These are phyloP conservation scores for Eustoma russellianum DNA, from an alignment of 257 asterid genomes.

Conservation along the genomic window DNA sequence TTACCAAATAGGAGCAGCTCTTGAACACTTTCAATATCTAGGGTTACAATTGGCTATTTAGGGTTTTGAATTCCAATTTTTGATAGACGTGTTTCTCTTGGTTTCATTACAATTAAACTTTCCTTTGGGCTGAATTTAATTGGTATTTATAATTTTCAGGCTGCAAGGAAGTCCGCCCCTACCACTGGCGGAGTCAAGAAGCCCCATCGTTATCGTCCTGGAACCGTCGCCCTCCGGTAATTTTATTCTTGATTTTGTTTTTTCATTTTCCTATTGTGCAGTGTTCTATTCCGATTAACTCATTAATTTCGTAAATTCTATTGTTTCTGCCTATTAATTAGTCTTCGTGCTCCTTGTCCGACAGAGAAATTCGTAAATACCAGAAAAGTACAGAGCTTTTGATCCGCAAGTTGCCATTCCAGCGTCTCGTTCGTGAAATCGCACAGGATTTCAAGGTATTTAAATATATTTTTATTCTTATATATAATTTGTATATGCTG, in stretches of 20 bases:
- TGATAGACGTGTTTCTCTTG: too few relatives aligned
- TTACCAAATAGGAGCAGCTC: too few relatives aligned
- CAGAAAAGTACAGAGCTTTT: constrained; percentile 78
- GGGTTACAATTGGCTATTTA: too few relatives aligned
- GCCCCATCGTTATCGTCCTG: constrained; percentile 79
- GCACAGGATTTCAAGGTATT: constrained; percentile 45
- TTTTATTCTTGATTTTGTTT: not conserved
- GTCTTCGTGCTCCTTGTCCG: not conserved
- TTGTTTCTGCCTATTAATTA: not conserved
- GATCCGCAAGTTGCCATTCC: constrained; percentile 68
- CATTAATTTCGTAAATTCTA: not conserved
- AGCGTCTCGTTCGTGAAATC: constrained; percentile 50
- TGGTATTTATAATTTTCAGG: constrained; percentile 17
- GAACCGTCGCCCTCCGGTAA: constrained; percentile 75
- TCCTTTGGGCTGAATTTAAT: not conserved
- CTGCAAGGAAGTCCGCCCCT: constrained; percentile 72
- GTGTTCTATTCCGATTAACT: too few relatives aligned
- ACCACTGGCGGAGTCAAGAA: constrained; percentile 78
- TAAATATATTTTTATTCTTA: not conserved
- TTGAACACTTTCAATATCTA: too few relatives aligned
- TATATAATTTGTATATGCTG: not conserved
- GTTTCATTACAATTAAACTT: too few relatives aligned
- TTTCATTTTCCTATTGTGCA: too few relatives aligned
- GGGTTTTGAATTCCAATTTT: too few relatives aligned
- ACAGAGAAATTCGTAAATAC: constrained; percentile 70